These are phyloP conservation scores for Cyclotella choctawhatcheeana DNA, from an alignment of 108 stramenopile species.

Conservation along the genomic window DNA sequence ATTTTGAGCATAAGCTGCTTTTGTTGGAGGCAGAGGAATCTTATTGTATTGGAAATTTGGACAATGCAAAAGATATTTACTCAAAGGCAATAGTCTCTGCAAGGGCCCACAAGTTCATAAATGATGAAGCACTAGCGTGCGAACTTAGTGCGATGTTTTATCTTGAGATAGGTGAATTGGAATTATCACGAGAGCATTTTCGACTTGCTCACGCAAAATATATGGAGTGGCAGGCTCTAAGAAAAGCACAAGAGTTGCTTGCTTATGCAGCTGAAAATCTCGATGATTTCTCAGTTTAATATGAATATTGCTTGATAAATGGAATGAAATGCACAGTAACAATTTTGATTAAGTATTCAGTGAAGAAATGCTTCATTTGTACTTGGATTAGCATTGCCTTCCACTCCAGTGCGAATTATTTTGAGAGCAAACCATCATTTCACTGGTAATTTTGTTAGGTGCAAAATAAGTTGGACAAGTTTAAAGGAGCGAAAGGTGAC, in stretches of 20 bases:
- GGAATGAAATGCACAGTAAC: no score
- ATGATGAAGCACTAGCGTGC: constrained; percentile 31
- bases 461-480: no score
- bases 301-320: background rate
- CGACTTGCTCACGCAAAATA: constrained; percentile 14
- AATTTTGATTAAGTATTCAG: no score
- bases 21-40: constrained; percentile 27
- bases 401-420: no score
- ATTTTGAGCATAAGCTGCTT: constrained; percentile 27
- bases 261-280: background rate
- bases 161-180: constrained; percentile 2
- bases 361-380: no score
- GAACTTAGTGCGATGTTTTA: constrained; percentile 29
- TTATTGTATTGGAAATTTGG: constrained; percentile 11
- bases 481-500: no score
- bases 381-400: no score
- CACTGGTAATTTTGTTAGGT: no score
- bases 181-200: constrained; percentile 1
- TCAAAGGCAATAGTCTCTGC: constrained; percentile 19
- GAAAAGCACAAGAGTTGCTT: constrained; percentile 7
- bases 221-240: constrained; percentile 19
- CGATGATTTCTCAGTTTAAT: background rate
- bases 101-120: constrained; percentile 12
- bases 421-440: no score
- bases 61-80: constrained; percentile 10